Base-by-base conservation (phyloP, 2,329 filamentous ascomycete species). In the Trichoderma sp. region DNA sequence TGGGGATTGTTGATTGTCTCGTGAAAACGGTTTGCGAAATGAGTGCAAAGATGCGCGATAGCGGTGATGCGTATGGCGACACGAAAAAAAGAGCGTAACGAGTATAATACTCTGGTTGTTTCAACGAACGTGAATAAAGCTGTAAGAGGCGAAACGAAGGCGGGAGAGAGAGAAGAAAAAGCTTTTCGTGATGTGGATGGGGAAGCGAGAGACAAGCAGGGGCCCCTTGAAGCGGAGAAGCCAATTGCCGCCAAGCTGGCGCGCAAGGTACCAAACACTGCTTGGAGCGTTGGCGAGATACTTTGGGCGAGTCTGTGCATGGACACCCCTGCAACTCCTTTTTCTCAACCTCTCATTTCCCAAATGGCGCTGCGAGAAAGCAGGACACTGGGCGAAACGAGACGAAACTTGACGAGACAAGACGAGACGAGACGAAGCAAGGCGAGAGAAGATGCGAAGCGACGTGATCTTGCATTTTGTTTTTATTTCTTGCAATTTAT, bases 71-170 rank as follows among this genome's bases (percentile, higher is more conserved):
- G 32, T 39, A 28, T 36, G 55, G 34, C 65, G 53, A 59, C 53
- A 53, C 17, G 20, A 30, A 36, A 39, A 39, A 77, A 76, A 71
- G 75, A 77, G 71, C 74, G 76, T 74, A 76, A 76, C 75, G 75
- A 78, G 76, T 75, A 78, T 76, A 74, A 76, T 75, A 77, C 76
- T 77, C 76, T 78, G 70, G 36, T 59, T 57, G 62, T 67, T 61
- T 59, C 70, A 74, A 71, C 65, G 72, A 68, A 68, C 39, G 66
- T 71, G 53, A 69, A 74, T 70, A 68, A 71, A 39, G 69, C 71
- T 71, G 69, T 43, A 66, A 17, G 7, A 47, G 57, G 47, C 65
- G 61, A 65, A 47, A 39, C 66, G 34, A 72, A 36, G 30, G 55
- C 9, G 57, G 36, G 70, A 53, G 65, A 57, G 53, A 36, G 36